phyloP scores from a whole-genome alignment of 2,329 filamentous ascomycete genomes.

The Trichothecium roseum region DNA sequence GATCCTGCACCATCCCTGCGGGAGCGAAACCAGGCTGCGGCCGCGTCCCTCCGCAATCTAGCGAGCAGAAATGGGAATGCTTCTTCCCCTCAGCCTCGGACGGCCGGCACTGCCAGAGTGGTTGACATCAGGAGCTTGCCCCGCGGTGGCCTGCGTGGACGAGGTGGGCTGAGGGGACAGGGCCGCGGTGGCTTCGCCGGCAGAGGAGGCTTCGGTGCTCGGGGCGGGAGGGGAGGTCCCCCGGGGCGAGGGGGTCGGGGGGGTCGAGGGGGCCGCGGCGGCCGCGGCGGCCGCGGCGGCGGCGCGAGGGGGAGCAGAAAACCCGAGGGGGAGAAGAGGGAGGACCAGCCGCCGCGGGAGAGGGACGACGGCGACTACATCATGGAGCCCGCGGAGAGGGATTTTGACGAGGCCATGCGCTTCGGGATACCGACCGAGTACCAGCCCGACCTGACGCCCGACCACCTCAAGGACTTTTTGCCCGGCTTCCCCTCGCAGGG shows the following conservation, averaged over 20 bases:
- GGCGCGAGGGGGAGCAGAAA: conserved; percentile 8
- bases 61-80: too few relatives aligned
- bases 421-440: conserved; percentile 21
- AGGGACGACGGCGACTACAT: conserved; percentile 12
- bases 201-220: conserved; percentile 2
- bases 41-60: conserved; percentile 6
- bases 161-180: conserved; percentile 14
- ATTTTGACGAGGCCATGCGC: conserved; percentile 23
- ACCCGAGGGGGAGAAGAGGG: conserved; percentile 12
- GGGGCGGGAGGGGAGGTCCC: conserved; percentile 2
- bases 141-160: conserved; percentile 15
- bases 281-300: conserved; percentile 10
- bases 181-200: conserved; percentile 13
- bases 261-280: conserved; percentile 11
- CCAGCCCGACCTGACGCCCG: conserved; percentile 21
- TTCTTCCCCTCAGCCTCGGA: conserved; percentile 4
- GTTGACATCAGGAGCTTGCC: conserved; percentile 29
- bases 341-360: conserved; percentile 12
- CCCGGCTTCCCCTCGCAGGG: conserved; percentile 17
- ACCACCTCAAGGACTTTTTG: conserved; percentile 17
- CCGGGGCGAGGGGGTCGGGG: not conserved
- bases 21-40: conserved; percentile 21
- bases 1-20: conserved; percentile 12
- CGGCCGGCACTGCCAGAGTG: conserved; percentile 18
- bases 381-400: conserved; percentile 21